A percentile compares a stretch with the other conserved stretches of the same genome.
Conservation (phyloP, 2,329 filamentous ascomycete genomes). For the Plectosphaerella plurivora region DNA sequence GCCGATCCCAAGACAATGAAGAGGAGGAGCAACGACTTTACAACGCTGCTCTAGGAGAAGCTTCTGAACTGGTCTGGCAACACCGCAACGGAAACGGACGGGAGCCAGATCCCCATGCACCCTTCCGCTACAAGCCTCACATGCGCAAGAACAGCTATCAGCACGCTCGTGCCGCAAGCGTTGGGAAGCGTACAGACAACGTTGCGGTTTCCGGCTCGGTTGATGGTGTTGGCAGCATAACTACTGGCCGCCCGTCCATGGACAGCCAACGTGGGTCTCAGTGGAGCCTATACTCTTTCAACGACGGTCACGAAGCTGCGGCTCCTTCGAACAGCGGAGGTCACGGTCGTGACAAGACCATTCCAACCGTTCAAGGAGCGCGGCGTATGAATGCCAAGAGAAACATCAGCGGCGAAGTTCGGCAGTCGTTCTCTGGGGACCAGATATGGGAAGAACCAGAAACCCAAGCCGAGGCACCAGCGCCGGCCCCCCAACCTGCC, state of each 20-base stretch:
- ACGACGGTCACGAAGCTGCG: not conserved
- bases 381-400: conserved; percentile 64
- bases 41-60: conserved; percentile 69
- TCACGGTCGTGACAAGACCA: no score
- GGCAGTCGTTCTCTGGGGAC: conserved; percentile 66
- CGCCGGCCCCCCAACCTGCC: conserved; percentile 9
- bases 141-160: conserved; percentile 69
- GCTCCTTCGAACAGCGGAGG: no score
- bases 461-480: conserved; percentile 24
- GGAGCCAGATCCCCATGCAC: conserved; percentile 53
- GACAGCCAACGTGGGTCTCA: conserved; percentile 38
- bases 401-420: conserved; percentile 65
- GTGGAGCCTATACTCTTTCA: conserved; percentile 21
- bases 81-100: conserved; percentile 63
- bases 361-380: not conserved
- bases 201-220: conserved; percentile 23
- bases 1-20: conserved; percentile 21
- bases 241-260: conserved; percentile 43
- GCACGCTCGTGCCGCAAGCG: conserved; percentile 58
- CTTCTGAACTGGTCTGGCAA: conserved; percentile 73
- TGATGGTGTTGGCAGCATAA: conserved; percentile 31
- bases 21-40: conserved; percentile 62
- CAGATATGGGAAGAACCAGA: conserved; percentile 89
- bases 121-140: conserved; percentile 65
- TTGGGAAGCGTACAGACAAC: conserved; percentile 30